Base-by-base conservation (phyloP, 176 grass and related monocot species). In the Zea luxurians region DNA sequence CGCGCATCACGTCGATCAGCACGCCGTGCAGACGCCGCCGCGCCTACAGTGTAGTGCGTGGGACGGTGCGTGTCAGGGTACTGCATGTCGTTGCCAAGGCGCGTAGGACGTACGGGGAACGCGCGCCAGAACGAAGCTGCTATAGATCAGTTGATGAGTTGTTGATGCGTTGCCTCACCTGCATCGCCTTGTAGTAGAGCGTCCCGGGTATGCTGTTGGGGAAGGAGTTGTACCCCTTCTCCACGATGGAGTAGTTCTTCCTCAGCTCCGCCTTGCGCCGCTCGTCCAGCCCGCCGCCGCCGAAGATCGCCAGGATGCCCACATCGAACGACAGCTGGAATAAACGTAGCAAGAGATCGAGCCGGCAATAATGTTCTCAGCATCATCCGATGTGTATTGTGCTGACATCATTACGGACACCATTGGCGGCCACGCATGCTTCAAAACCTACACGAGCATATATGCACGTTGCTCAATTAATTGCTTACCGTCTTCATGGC, bases 141-240 rank as follows among this genome's bases (percentile, higher is more conserved):
- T 27, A 27, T 27, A 27, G 27, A 27, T 27, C 27, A 27, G 27
- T 27, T 27, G 27, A 27, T 27, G 27, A 27, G 27, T 27, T 27
- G 27, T 27, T 27, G 27, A 48, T 43, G 52, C 40, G 18, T 46
- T 46, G 53, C 38, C 82, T 71, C 86, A 99, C 96, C 76, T 95
- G 90, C 57, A 93, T 93, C 13, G 92, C 96, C 83, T 82, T 95
- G 61, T 82, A 47, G 68, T 91, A 95, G 10, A 77, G 85, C 40
- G 92, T 95, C 27, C 96, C 88, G 0, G 92, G 96, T 44, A 93
- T 53, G 66, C 75, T 87, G 70, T 76, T 99, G 58, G 90, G 85
- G 74, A 99, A 99, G 49, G 90, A 99, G 81, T 99, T 99, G 88
- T 99, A 99, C 17, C 96, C 96, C 83, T 89, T 99, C 83, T 95